Conservation (phyloP, 331 rosid species). For the Prunus yedoensis region DNA sequence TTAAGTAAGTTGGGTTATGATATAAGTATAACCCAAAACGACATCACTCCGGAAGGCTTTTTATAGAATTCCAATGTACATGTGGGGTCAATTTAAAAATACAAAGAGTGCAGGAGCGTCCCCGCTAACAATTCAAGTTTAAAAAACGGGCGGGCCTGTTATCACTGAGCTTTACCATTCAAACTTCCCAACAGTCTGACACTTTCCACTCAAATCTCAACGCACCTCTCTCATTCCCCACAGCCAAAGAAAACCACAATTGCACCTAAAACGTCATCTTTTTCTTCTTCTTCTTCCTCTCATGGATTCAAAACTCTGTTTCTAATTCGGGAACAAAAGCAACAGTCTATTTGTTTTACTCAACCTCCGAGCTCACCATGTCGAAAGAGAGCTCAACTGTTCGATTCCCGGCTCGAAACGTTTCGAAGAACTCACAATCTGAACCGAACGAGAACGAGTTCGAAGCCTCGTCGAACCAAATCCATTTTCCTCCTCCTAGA, state of each 20-base stretch:
- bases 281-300: not conserved
- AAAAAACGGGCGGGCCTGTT: slow-evolving; percentile 10
- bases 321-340: not conserved
- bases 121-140: not conserved
- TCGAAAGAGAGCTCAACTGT: slow-evolving; percentile 38
- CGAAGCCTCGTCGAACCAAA: slow-evolving; percentile 38
- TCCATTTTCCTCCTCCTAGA: slow-evolving; percentile 65
- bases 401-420: slow-evolving; percentile 27
- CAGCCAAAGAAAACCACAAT: not conserved
- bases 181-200: slow-evolving; percentile 4
- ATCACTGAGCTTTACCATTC: slow-evolving; percentile 2
- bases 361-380: slow-evolving; percentile 28
- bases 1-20: too few species aligned
- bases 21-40: too few species aligned
- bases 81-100: not conserved
- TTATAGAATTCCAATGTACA: not conserved
- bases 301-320: not conserved
- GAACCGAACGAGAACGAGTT: slow-evolving; percentile 71
- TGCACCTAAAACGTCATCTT: not conserved
- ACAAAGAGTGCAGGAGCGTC: not conserved
- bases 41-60: too few species aligned
- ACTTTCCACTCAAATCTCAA: slow-evolving; percentile 13
- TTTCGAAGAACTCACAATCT: slow-evolving; percentile 23
- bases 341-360: not conserved
- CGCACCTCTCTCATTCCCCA: not conserved